These are phyloP conservation scores for Dryas drummondii DNA, from an alignment of 306 rosid species.

Conservation along the genomic window DNA sequence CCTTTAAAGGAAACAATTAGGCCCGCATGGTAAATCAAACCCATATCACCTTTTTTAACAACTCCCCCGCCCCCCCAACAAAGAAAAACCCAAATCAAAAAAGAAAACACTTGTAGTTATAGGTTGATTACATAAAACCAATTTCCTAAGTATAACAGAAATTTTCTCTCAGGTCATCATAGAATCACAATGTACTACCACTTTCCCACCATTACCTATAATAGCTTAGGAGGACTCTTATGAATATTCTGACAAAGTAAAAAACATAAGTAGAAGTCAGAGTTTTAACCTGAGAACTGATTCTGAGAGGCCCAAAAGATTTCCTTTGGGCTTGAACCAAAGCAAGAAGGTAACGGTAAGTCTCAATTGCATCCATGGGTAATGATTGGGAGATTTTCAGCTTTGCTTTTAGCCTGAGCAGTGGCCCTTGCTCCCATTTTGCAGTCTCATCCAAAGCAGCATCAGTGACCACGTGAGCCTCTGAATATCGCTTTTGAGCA, in stretches of 20 bases:
- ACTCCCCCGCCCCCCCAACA: background rate
- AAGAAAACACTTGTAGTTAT: too few relatives aligned
- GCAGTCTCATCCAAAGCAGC: slow-evolving; percentile 93
- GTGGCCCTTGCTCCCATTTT: slow-evolving; percentile 94
- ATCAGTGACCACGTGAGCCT: slow-evolving; percentile 89
- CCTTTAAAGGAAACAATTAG: background rate
- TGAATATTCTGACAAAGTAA: background rate
- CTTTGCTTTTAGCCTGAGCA: slow-evolving; percentile 88
- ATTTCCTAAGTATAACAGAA: background rate
- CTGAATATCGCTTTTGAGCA: slow-evolving; percentile 71
- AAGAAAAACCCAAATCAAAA: too few relatives aligned
- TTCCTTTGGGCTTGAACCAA: slow-evolving; percentile 92
- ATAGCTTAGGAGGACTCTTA: too few relatives aligned
- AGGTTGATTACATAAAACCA: background rate
- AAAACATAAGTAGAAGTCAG: slow-evolving; percentile 14
- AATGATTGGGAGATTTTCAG: slow-evolving; percentile 68
- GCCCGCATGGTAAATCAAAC: background rate
- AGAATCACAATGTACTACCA: background rate
- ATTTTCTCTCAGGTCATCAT: background rate
- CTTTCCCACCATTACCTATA: background rate
- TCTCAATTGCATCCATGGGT: slow-evolving; percentile 88
- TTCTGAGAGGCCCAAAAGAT: slow-evolving; percentile 68
- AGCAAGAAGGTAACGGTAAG: slow-evolving; percentile 85
- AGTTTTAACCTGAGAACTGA: slow-evolving; percentile 53
- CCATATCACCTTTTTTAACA: background rate